phyloP scores from a whole-genome alignment of 306 rosid species.

The Corylus avellana region DNA sequence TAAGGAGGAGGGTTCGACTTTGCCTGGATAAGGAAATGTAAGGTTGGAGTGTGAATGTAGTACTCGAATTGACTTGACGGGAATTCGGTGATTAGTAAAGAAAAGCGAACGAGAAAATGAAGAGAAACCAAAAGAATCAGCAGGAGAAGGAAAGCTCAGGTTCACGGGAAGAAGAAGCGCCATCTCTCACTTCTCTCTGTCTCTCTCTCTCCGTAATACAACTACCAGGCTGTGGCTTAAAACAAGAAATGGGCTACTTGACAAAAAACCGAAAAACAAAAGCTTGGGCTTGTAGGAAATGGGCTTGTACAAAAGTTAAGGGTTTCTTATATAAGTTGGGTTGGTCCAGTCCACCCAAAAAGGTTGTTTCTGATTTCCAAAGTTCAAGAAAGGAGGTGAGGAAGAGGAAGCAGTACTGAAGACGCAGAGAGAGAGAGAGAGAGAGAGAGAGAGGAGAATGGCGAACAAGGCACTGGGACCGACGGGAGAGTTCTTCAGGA shows the following conservation, averaged over 20 bases:
- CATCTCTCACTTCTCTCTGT: conserved; percentile 12
- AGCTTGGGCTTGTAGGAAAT: no score
- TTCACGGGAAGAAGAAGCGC: conserved; percentile 1
- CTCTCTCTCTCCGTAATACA: not conserved
- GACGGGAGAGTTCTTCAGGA: conserved; percentile 82
- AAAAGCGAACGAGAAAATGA: conserved; percentile 14
- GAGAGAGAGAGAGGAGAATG: conserved; percentile 21
- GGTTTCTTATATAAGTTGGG: no score
- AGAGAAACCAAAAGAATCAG: not conserved
- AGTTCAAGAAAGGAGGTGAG: not conserved
- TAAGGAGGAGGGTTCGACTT: not conserved
- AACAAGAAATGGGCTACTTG: no score
- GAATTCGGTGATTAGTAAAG: conserved; percentile 6
- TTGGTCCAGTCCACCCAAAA: not conserved
- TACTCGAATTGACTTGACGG: not conserved
- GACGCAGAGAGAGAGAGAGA: not conserved
- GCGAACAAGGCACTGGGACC: conserved; percentile 49
- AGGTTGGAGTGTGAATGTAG: conserved; percentile 13
- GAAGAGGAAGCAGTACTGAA: not conserved
- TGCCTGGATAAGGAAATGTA: conserved; percentile 16
- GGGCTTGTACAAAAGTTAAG: no score
- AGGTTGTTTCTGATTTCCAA: no score
- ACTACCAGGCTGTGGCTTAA: not conserved
- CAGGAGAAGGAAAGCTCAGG: not conserved
- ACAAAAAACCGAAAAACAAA: no score